Evolutionary conservation across 177 flowering plant species (phyloP), one percentile per base, ranked within the genome.

Genomic region (Telopea speciosissima): DNA sequence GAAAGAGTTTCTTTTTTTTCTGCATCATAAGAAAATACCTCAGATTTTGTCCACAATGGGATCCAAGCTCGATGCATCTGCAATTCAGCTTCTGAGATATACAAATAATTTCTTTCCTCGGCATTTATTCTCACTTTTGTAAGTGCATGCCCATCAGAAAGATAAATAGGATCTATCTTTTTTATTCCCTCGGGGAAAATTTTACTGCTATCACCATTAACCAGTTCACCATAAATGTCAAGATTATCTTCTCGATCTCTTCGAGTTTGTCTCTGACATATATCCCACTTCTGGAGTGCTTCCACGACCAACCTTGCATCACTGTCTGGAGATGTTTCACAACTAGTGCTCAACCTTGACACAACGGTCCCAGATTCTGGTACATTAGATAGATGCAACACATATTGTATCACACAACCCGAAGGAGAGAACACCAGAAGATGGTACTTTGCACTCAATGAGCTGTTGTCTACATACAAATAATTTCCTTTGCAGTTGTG

Each of bases 221-320:
- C 92, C 79, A 84, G 81, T 45, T 87, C 97, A 63, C 91, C 93
- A 86, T 89, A 89, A 70, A 89, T 82, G 71, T 90, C 97, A 69
- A 71, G 36, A 74, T 84, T 84, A 75, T 93, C 90, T 73, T 83
- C 94, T 65, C 82, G 83, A 11, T 84, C 92, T 71, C 88, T 84
- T 68, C 85, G 75, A 62, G 76, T 76, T 65, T 83, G 86, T 73
- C 86, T 93, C 70, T 85, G 92, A 74, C 86, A 86, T 24, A 93
- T 79, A 81, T 87, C 87, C 98, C 98, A 93, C 73, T 90, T 92
- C 80, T 87, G 91, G 42, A 86, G 79, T 64, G 98, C 85, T 77
- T 90, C 94, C 72, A 91, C 88, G 23, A 83, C 82, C 66, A 92
- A 65, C 61, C 82, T 83, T 66, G 79, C 75, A 77, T 91, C 94